phyloP scores from a whole-genome alignment of 495 filamentous ascomycete species.

The Aspergillus sparsus region DNA sequence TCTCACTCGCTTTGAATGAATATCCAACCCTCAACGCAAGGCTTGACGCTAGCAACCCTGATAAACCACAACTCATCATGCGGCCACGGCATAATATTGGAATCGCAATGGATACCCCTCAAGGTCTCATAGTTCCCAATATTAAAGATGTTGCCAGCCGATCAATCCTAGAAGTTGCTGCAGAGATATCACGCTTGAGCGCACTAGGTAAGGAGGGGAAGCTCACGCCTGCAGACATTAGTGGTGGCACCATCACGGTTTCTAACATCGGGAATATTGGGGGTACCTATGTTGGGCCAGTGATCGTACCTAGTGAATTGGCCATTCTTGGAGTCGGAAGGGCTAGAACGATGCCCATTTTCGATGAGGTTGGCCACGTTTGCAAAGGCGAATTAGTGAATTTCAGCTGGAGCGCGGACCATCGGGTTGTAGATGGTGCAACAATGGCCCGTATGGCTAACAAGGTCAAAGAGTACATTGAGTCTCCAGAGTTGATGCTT shows the following conservation, averaged over 20 bases:
- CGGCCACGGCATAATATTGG: constrained; percentile 91
- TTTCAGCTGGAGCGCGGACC: constrained; percentile 97
- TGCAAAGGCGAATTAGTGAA: constrained; percentile 85
- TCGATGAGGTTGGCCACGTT: constrained; percentile 82
- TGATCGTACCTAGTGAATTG: constrained; percentile 87
- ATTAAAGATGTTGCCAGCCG: constrained; percentile 77
- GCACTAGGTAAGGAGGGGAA: constrained; percentile 69
- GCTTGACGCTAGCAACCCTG: constrained; percentile 60
- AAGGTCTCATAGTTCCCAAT: constrained; percentile 90
- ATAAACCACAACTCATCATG: constrained; percentile 70
- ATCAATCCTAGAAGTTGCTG: constrained; percentile 73
- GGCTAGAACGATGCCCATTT: constrained; percentile 66
- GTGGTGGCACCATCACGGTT: constrained; percentile 88
- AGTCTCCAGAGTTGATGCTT: constrained; percentile 84
- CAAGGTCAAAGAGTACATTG: constrained; percentile 70
- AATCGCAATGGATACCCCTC: constrained; percentile 91
- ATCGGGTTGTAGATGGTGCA: constrained; percentile 91
- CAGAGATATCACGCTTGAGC: constrained; percentile 74
- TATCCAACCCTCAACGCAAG: constrained; percentile 87
- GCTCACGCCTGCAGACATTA: constrained; percentile 73
- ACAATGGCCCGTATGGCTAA: constrained; percentile 89
- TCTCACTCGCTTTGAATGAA: constrained; percentile 76
- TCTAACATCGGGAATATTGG: constrained; percentile 98
- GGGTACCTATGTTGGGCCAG: constrained; percentile 84
- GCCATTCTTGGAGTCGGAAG: constrained; percentile 90